Percentiles rank a stretch among this genome's conserved stretches.
Conservation (phyloP, 148 eudicot species). For the Simmondsia chinensis region DNA sequence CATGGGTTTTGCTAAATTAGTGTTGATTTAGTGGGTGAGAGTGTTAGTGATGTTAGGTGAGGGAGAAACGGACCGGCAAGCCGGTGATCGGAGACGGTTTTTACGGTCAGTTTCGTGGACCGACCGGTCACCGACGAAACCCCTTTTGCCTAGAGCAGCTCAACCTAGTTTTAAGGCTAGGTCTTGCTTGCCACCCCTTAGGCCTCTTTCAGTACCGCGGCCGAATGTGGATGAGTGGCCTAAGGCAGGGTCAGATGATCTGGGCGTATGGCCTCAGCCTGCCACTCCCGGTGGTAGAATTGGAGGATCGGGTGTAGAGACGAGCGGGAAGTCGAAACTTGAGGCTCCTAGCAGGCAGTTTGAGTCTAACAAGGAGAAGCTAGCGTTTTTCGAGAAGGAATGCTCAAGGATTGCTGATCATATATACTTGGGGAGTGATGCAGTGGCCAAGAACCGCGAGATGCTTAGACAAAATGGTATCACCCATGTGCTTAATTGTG, state of each 20-base stretch:
- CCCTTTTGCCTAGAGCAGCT: slow-evolving; percentile 30
- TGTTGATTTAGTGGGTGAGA: neutral
- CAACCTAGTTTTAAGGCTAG: slow-evolving; percentile 45
- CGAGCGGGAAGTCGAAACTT: slow-evolving; percentile 11
- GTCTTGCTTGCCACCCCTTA: slow-evolving; percentile 67
- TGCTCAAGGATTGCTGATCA: slow-evolving; percentile 82
- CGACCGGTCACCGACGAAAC: slow-evolving; percentile 51
- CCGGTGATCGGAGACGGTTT: slow-evolving; percentile 31
- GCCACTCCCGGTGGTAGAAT: slow-evolving; percentile 59
- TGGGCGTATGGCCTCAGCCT: slow-evolving; percentile 85
- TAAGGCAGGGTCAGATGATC: slow-evolving; percentile 84
- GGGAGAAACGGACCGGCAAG: slow-evolving; percentile 27
- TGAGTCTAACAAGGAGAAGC: slow-evolving; percentile 61
- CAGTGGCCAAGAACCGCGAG: slow-evolving; percentile 67
- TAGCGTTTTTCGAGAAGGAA: slow-evolving; percentile 78
- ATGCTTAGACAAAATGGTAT: slow-evolving; percentile 61
- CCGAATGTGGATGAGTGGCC: slow-evolving; percentile 81
- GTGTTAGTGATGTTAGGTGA: slow-evolving; percentile 40
- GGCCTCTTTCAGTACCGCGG: slow-evolving; percentile 65
- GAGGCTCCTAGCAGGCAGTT: slow-evolving; percentile 32
- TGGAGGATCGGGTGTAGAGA: slow-evolving; percentile 23
- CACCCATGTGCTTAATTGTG: slow-evolving; percentile 93
- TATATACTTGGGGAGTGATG: slow-evolving; percentile 83
- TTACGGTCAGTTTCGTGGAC: slow-evolving; percentile 70
- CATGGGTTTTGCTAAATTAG: slow-evolving; percentile 15